Conservation (phyloP, 2,329 filamentous ascomycete genomes). For the Penicillium sp. region DNA sequence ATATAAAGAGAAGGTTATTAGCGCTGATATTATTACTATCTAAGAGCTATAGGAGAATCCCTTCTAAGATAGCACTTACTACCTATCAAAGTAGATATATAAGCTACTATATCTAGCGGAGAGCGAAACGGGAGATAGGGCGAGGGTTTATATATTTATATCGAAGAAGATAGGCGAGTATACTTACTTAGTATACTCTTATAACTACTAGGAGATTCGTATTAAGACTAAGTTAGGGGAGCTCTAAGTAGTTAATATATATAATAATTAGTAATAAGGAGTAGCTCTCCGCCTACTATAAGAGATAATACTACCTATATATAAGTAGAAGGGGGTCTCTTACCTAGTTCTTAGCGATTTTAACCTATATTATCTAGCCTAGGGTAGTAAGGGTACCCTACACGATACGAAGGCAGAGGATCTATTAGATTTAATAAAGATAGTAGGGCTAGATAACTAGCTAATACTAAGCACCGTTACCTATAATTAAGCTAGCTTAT, state of each 20-base stretch:
- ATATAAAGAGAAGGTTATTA: neutral
- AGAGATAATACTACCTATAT: neutral
- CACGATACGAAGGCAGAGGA: conserved; percentile 7
- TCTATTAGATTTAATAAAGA: neutral
- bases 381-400: conserved; percentile 6
- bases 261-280: neutral
- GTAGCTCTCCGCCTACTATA: neutral
- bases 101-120: neutral
- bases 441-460: neutral
- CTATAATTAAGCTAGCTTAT: neutral
- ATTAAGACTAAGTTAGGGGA: neutral
- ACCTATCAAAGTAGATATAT: neutral
- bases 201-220: neutral
- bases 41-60: conserved; percentile 11
- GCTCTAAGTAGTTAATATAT: neutral
- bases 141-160: neutral
- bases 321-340: neutral
- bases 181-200: neutral
- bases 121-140: neutral
- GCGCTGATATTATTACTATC: conserved; percentile 8
- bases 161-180: neutral
- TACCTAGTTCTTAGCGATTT: neutral
- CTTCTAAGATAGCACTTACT: neutral
- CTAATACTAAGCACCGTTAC: neutral
- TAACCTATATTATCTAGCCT: conserved; percentile 4